Base-by-base conservation (phyloP, 805 yeast species). In the Candida coquimbonensis region DNA sequence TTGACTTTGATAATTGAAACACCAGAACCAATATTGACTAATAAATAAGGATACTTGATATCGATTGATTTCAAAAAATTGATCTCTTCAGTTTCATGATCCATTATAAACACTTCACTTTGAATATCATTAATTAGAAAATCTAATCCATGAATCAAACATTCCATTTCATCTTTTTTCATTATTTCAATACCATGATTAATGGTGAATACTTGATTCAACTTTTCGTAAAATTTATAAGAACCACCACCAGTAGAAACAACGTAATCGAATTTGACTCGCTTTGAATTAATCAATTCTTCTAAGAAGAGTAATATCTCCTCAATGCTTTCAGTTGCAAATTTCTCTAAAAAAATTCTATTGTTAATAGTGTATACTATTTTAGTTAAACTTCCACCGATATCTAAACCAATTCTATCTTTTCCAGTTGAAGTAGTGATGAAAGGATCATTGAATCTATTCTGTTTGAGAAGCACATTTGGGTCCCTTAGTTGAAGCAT, bases 241-340 rank as follows among this genome's bases (percentile, higher is more conserved):
- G 97, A 83, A 1, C 99, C 99, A 8, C 99, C 99, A 13, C 99
- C 99, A 0, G 99, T 93, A 11, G 97, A 97, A 63, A 87, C 75
- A 33, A 91, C 76, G 49, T 80, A 77, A 7, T 46, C 44, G 3
- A 86, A 73, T 35, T 60, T 62, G 25, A 56, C 65, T 36, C 69
- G 60, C 48, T 69, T 66, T 49, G 68, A 56, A 21, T 51, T 52
- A 27, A 78, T 64, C 8, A 85, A 68, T 27, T 70, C 62, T 38
- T 74, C 71, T 45, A 88, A 69, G 48, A 77, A 75, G 9, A 61
- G 63, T 5, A 88, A 74, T 52, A 78, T 72, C 39, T 73, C 75
- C 40, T 74, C 78, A 16, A 85, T 77, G 47, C 73, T 70, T 35
- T 77, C 78, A 1, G 91, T 84, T 55, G 85, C 89, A 41, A 81